phyloP scores from a whole-genome alignment of 805 yeast genomes.

The Candida maris region DNA sequence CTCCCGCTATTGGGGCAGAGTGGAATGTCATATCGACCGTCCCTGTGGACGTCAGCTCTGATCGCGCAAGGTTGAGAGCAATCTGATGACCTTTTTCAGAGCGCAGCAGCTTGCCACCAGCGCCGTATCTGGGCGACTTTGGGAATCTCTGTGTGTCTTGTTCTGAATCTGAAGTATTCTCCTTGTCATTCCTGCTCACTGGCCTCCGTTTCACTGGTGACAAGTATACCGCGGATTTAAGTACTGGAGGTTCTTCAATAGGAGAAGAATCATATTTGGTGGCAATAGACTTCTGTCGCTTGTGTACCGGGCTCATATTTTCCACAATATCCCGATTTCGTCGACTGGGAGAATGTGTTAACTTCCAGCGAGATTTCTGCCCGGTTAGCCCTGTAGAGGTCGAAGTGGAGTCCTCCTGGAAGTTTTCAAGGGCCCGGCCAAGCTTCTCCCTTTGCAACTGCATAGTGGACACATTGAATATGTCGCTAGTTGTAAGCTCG shows the following conservation, averaged over 20 bases:
- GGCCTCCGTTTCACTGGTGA: constrained; percentile 13
- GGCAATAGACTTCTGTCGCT: constrained; percentile 17
- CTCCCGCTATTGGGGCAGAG: constrained; percentile 12
- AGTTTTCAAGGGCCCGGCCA: constrained; percentile 4
- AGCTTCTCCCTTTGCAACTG: constrained; percentile 10
- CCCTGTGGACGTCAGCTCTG: constrained; percentile 19
- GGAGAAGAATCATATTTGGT: constrained; percentile 34
- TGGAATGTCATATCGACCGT: constrained; percentile 24
- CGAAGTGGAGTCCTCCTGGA: constrained; percentile 3
- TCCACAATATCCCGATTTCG: constrained; percentile 10
- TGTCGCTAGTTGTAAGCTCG: constrained; percentile 19
- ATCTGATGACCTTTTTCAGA: constrained; percentile 24
- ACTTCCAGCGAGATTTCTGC: constrained; percentile 12
- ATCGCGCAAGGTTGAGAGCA: constrained; percentile 26
- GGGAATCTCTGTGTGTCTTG: constrained; percentile 38
- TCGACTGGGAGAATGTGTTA: constrained; percentile 12
- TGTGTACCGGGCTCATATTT: constrained; percentile 12
- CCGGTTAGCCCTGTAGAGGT: constrained; percentile 2
- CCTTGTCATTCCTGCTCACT: constrained; percentile 4
- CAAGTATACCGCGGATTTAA: constrained; percentile 22
- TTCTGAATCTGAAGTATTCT: constrained; percentile 9
- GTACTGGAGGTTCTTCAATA: constrained; percentile 30
- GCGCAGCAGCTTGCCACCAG: constrained; percentile 33
- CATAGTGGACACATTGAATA: constrained; percentile 16
- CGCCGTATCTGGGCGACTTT: constrained; percentile 43